These are phyloP conservation scores for Monosporascus sp. DNA, from an alignment of 2,329 filamentous ascomycete genomes.

Conservation along the genomic window DNA sequence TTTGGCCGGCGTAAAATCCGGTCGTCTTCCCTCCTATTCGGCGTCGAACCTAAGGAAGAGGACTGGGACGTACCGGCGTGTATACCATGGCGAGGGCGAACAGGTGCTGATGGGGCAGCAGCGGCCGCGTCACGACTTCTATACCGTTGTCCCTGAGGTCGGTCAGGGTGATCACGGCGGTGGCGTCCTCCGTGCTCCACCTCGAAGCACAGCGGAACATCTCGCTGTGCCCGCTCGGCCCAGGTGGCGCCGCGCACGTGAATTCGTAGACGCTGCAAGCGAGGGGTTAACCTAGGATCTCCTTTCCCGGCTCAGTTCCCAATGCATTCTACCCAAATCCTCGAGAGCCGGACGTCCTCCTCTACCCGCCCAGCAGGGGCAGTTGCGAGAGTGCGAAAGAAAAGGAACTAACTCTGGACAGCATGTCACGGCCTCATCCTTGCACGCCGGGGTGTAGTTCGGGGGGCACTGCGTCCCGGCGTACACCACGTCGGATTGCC, in stretches of 20 bases:
- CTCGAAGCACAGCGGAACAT: conserved; percentile 12
- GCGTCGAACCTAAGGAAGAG: not conserved
- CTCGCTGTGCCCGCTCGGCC: conserved; percentile 3
- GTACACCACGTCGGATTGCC: conserved; percentile 12
- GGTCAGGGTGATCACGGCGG: conserved; percentile 3
- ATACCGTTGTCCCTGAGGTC: conserved; percentile 4
- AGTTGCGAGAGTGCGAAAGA: not conserved
- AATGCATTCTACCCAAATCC: too few species aligned
- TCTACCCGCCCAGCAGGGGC: not conserved
- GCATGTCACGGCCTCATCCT: conserved; percentile 14
- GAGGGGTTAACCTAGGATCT: too few species aligned
- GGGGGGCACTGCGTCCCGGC: conserved; percentile 14
- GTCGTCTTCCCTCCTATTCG: not conserved
- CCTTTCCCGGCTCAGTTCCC: too few species aligned
- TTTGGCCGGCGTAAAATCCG: not conserved
- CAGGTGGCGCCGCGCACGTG: conserved; percentile 3
- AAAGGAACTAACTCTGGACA: conserved; percentile 16
- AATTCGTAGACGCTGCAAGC: conserved; percentile 4
- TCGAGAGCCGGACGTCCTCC: not conserved
- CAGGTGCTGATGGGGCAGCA: conserved; percentile 5
- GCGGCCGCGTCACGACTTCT: not conserved
- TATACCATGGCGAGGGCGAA: conserved; percentile 15
- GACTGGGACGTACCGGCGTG: conserved; percentile 10
- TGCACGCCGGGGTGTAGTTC: conserved; percentile 18
- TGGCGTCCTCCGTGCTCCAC: not conserved